These are phyloP conservation scores for Vigna angularis DNA, from an alignment of 306 rosid species.

Conservation along the genomic window DNA sequence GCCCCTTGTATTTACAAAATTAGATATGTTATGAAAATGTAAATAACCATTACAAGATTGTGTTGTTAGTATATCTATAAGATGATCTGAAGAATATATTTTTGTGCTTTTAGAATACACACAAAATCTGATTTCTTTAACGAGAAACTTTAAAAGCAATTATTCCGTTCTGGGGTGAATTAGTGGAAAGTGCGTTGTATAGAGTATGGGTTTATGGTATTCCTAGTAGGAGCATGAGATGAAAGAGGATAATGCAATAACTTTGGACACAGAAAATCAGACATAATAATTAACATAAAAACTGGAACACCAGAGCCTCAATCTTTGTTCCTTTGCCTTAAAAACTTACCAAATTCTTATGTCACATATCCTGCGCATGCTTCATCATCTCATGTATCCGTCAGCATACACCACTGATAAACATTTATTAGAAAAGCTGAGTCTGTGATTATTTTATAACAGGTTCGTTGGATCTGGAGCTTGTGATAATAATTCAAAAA, in stretches of 20 bases:
- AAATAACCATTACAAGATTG: too few relatives aligned
- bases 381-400: neutral
- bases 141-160: slow-evolving; percentile 3
- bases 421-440: neutral
- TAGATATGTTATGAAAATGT: too few relatives aligned
- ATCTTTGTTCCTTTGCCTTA: slow-evolving; percentile 9
- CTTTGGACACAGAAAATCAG: neutral
- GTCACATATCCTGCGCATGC: neutral
- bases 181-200: slow-evolving; percentile 37
- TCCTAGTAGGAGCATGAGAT: slow-evolving; percentile 17
- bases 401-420: slow-evolving; percentile 23
- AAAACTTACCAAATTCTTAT: neutral
- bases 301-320: neutral
- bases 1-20: too few relatives aligned
- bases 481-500: neutral
- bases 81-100: neutral
- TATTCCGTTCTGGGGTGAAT: slow-evolving; percentile 24
- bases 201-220: slow-evolving; percentile 8
- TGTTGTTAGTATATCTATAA: too few relatives aligned
- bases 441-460: neutral
- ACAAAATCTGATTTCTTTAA: slow-evolving; percentile 2
- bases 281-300: slow-evolving; percentile 12
- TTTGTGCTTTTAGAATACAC: slow-evolving; percentile 30
- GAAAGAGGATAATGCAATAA: neutral
- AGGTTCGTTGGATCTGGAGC: slow-evolving; percentile 17